Evolutionary conservation across 2,329 filamentous ascomycete species (phyloP).

Genomic region (Fusarium sp.): DNA sequence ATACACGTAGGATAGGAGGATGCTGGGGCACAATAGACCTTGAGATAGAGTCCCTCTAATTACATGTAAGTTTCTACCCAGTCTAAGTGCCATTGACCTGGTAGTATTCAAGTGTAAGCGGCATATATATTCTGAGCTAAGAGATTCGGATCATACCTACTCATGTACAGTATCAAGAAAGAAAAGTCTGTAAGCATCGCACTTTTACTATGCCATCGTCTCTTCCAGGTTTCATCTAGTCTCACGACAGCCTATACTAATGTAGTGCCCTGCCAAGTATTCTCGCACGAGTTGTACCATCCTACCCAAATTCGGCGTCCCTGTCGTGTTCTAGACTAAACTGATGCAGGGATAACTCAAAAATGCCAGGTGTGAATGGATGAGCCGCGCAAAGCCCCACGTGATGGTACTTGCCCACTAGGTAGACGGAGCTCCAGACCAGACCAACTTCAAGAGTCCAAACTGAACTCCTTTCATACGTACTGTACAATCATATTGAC

Average conservation of each 20-base stretch:
- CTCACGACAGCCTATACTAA: conserved; percentile 10
- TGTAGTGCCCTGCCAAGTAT: conserved; percentile 18
- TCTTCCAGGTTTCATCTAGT: conserved; percentile 14
- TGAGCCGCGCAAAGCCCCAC: conserved; percentile 40
- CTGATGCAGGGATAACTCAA: conserved; percentile 27
- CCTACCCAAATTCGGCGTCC: conserved; percentile 16
- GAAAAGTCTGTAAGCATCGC: conserved; percentile 1
- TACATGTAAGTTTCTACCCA: not conserved
- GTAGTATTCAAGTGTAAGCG: not conserved
- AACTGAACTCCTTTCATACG: conserved; percentile 34
- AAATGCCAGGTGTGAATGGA: conserved; percentile 24
- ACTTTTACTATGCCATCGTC: conserved; percentile 12
- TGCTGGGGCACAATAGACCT: not conserved
- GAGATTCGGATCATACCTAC: not conserved
- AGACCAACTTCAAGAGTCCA: conserved; percentile 24
- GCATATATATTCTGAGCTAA: not conserved
- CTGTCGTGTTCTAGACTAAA: conserved; percentile 23
- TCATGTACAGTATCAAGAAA: not conserved
- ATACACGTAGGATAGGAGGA: not conserved
- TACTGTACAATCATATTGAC: conserved; percentile 12
- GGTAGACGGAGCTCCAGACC: conserved; percentile 17
- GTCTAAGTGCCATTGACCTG: not conserved
- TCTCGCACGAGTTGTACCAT: not conserved
- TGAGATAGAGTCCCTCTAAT: not conserved
- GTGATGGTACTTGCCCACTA: conserved; percentile 40